Percentiles rank a stretch among this genome's conserved stretches.
Evolutionary conservation across 2,329 filamentous ascomycete species (phyloP).

Genomic region (Fusarium graminum): DNA sequence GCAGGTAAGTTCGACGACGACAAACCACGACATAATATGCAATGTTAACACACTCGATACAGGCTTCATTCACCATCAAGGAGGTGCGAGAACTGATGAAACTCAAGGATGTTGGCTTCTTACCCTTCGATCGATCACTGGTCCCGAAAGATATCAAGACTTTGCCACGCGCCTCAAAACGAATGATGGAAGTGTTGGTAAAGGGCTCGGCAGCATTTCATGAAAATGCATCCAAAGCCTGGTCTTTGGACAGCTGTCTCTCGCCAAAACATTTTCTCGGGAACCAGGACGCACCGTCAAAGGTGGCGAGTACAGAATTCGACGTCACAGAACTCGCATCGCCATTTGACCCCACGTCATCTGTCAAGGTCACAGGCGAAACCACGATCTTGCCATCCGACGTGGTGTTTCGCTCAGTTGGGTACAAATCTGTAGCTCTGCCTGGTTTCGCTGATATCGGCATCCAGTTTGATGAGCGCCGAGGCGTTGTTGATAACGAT

Average conservation of each 20-base stretch:
- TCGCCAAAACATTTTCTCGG: slow-evolving; percentile 78
- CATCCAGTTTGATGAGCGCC: slow-evolving; percentile 80
- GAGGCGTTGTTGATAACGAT: slow-evolving; percentile 87
- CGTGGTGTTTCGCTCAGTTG: slow-evolving; percentile 91
- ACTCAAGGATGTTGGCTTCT: slow-evolving; percentile 78
- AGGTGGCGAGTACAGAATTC: slow-evolving; percentile 77
- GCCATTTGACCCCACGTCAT: slow-evolving; percentile 65
- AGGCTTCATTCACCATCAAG: slow-evolving; percentile 96
- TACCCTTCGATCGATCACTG: slow-evolving; percentile 73
- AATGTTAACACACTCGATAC: slow-evolving; percentile 1
- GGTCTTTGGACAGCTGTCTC: slow-evolving; percentile 89
- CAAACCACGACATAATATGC: not conserved
- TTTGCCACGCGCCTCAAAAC: slow-evolving; percentile 80
- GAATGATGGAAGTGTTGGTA: slow-evolving; percentile 83
- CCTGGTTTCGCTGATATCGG: slow-evolving; percentile 79
- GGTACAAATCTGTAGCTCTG: slow-evolving; percentile 86
- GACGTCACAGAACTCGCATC: slow-evolving; percentile 69
- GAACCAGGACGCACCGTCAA: slow-evolving; percentile 57
- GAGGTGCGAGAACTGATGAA: slow-evolving; percentile 90
- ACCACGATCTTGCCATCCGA: slow-evolving; percentile 70
- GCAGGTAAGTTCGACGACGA: slow-evolving; percentile 70
- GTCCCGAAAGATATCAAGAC: slow-evolving; percentile 75
- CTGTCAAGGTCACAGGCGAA: slow-evolving; percentile 63
- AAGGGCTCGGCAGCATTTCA: slow-evolving; percentile 74
- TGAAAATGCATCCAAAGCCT: slow-evolving; percentile 71